Conservation (phyloP, 352 stramenopile species). For the Pythium myriotylum region DNA sequence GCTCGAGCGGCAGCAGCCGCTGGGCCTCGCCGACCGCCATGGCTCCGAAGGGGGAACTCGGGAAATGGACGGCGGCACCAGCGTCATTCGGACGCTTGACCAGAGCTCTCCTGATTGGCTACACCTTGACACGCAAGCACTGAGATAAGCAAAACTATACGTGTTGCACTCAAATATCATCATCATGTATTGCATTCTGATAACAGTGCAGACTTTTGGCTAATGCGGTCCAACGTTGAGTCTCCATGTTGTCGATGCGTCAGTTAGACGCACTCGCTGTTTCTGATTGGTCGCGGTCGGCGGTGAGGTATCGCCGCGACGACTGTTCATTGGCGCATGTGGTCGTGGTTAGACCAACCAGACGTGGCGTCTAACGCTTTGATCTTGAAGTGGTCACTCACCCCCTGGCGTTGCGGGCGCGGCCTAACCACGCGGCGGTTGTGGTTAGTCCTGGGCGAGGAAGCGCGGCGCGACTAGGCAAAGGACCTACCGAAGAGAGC, state of each 20-base stretch:
- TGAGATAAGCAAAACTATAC: not conserved
- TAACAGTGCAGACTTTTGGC: not conserved
- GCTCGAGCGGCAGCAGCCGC: constrained; percentile 20
- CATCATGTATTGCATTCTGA: too few species aligned
- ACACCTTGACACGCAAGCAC: constrained; percentile 7
- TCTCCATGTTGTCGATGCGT: not conserved
- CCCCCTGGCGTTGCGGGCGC: constrained; percentile 2
- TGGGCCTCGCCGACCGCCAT: constrained; percentile 25
- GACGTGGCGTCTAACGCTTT: constrained; percentile 5
- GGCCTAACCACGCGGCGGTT: constrained; percentile 1
- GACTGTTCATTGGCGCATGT: not conserved
- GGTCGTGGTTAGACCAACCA: not conserved
- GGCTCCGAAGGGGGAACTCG: not conserved
- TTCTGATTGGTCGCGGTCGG: constrained; percentile 10
- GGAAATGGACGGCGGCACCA: not conserved
- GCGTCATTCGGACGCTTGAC: not conserved
- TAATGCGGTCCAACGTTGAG: too few species aligned
- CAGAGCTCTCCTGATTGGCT: constrained; percentile 14
- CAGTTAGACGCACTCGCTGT: not conserved
- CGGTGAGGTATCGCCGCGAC: constrained; percentile 5
- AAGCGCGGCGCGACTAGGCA: not conserved
- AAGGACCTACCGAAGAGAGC: constrained; percentile 21
- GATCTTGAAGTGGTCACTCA: constrained; percentile 24
- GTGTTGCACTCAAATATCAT: too few species aligned
- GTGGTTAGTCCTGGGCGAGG: not conserved